These are phyloP conservation scores for Imleria badia DNA, from an alignment of 768 basidiomycete genomes.

Conservation along the genomic window DNA sequence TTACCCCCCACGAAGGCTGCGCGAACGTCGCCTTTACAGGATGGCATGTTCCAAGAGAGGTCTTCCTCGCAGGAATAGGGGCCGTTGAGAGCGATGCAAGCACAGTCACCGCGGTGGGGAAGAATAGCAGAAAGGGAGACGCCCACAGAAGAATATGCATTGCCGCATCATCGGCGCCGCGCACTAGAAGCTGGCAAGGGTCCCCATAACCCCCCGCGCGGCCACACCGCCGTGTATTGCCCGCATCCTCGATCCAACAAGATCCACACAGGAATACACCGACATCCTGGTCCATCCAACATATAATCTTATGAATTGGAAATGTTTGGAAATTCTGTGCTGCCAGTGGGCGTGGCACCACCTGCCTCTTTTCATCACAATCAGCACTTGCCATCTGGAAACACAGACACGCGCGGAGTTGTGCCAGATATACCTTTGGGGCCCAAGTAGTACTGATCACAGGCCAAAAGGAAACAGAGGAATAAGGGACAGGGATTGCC, in stretches of 20 bases:
- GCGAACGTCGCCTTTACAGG: neutral
- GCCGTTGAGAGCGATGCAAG: neutral
- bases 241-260: neutral
- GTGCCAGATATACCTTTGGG: neutral
- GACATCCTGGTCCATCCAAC: no score
- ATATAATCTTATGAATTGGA: neutral
- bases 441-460: neutral
- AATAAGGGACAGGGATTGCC: neutral
- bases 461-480: neutral
- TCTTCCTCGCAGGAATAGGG: neutral
- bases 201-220: neutral
- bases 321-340: neutral
- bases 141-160: neutral
- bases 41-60: neutral
- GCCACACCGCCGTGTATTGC: neutral
- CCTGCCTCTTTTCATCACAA: no score
- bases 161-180: neutral
- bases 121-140: neutral
- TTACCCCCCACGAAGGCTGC: neutral
- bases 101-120: neutral
- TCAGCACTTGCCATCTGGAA: neutral
- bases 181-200: neutral
- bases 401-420: neutral
- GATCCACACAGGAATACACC: neutral
- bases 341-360: no score